Percentiles rank a stretch among this genome's conserved stretches.
phyloP scores from a whole-genome alignment of 352 stramenopile genomes.

The Halophytophthora polymorphica region DNA sequence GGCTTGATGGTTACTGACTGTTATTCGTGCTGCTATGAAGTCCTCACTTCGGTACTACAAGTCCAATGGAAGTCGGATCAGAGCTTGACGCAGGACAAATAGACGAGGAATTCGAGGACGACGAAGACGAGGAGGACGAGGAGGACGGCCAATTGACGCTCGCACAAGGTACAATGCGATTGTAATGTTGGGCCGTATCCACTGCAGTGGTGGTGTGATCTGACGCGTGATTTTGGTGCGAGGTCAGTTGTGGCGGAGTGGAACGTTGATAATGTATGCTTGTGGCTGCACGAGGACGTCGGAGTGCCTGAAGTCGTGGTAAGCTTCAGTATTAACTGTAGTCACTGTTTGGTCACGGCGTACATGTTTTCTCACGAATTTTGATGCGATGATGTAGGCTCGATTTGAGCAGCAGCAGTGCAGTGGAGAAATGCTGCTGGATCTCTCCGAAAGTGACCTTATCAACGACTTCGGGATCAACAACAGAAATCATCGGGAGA shows the following conservation, averaged over 20 bases:
- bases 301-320: slow-evolving; percentile 71
- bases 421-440: slow-evolving; percentile 65
- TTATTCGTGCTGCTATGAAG: slow-evolving; percentile 1
- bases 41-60: slow-evolving; percentile 6
- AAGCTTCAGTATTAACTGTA: slow-evolving; percentile 4
- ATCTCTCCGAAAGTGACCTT: slow-evolving; percentile 70
- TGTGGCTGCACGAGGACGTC: slow-evolving; percentile 79
- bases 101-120: slow-evolving; percentile 33
- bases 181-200: background rate
- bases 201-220: background rate
- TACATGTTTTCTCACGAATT: slow-evolving; percentile 1
- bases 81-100: slow-evolving; percentile 20
- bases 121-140: slow-evolving; percentile 44
- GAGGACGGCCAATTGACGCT: slow-evolving; percentile 59
- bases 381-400: slow-evolving; percentile 22
- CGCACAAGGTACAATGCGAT: slow-evolving; percentile 37
- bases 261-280: slow-evolving; percentile 79
- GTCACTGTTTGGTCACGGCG: background rate
- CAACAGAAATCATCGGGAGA: slow-evolving; percentile 59
- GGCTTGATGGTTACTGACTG: background rate
- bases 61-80: slow-evolving; percentile 1
- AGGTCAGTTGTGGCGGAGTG: slow-evolving; percentile 62
- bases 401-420: slow-evolving; percentile 67
- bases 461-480: slow-evolving; percentile 77
- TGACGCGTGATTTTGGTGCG: too few species aligned